These are phyloP conservation scores for Pseudogymnoascus sp. DNA, from an alignment of 2,329 filamentous ascomycete species.

Conservation along the genomic window DNA sequence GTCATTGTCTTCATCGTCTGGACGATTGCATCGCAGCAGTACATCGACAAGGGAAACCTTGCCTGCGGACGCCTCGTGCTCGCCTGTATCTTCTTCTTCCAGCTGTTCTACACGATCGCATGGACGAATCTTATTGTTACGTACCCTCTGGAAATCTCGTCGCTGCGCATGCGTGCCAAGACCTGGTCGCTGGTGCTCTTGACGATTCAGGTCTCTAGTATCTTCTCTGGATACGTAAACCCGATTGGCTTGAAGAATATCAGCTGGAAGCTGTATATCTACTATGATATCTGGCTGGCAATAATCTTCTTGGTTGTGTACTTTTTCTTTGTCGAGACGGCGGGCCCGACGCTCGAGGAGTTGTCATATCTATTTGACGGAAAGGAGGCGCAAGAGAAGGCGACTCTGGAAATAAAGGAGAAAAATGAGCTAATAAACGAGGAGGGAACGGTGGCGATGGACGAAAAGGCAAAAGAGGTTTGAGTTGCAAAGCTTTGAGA, in stretches of 20 bases:
- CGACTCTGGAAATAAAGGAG: conserved; percentile 4
- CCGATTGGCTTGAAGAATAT: conserved; percentile 32
- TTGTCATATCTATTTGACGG: conserved; percentile 11
- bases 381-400: conserved; percentile 8
- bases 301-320: conserved; percentile 32
- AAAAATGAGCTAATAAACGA: conserved; percentile 2
- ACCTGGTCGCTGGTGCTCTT: conserved; percentile 34
- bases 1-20: conserved; percentile 29
- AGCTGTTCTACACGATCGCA: conserved; percentile 34
- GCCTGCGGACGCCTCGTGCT: conserved; percentile 30
- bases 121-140: conserved; percentile 37
- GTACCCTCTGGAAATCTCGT: conserved; percentile 35
- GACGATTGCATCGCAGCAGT: conserved; percentile 33
- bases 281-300: conserved; percentile 33
- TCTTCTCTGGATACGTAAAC: conserved; percentile 34
- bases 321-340: conserved; percentile 34
- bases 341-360: conserved; percentile 24
- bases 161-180: conserved; percentile 36
- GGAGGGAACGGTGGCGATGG: not conserved
- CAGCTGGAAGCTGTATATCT: conserved; percentile 35
- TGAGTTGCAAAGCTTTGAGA: conserved; percentile 28
- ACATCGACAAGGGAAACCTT: conserved; percentile 27
- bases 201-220: conserved; percentile 31
- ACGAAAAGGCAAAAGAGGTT: not conserved
- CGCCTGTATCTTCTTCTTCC: conserved; percentile 36